These are phyloP conservation scores for Cryptosporidium bovis DNA, from an alignment of 169 alveolate species.

Conservation along the genomic window DNA sequence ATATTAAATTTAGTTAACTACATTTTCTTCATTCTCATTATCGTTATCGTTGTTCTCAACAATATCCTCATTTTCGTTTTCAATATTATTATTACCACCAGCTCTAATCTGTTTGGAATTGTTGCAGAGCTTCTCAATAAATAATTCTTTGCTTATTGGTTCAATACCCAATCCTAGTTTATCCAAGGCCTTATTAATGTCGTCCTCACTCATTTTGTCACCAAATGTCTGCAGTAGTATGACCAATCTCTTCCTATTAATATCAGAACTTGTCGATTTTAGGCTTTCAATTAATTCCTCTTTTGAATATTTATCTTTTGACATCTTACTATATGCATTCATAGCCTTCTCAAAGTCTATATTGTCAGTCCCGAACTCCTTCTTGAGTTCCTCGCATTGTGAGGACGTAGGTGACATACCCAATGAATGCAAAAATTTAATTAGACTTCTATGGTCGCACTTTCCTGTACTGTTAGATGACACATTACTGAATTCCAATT, in stretches of 20 bases:
- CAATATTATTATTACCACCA: background rate
- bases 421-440: slow-evolving; percentile 29
- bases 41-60: background rate
- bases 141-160: slow-evolving; percentile 19
- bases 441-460: slow-evolving; percentile 14
- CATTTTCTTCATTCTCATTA: background rate
- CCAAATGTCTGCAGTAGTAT: slow-evolving; percentile 47
- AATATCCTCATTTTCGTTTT: slow-evolving; percentile 2
- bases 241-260: slow-evolving; percentile 38
- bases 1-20: background rate
- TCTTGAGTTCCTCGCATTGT: slow-evolving; percentile 30
- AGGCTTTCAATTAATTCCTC: slow-evolving; percentile 17
- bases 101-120: slow-evolving; percentile 43
- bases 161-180: slow-evolving; percentile 32
- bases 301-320: slow-evolving; percentile 41
- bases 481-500: slow-evolving; percentile 41
- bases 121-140: slow-evolving; percentile 25
- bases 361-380: slow-evolving; percentile 32
- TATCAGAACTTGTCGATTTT: slow-evolving; percentile 5
- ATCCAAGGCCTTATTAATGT: slow-evolving; percentile 48
- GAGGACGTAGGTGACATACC: slow-evolving; percentile 59
- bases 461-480: slow-evolving; percentile 19
- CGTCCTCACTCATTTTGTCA: slow-evolving; percentile 63
- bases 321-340: slow-evolving; percentile 37
- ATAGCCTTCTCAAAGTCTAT: slow-evolving; percentile 48